These are phyloP conservation scores for Schwanniomyces etchellsii DNA, from an alignment of 1,139 yeast genomes.

Conservation along the genomic window DNA sequence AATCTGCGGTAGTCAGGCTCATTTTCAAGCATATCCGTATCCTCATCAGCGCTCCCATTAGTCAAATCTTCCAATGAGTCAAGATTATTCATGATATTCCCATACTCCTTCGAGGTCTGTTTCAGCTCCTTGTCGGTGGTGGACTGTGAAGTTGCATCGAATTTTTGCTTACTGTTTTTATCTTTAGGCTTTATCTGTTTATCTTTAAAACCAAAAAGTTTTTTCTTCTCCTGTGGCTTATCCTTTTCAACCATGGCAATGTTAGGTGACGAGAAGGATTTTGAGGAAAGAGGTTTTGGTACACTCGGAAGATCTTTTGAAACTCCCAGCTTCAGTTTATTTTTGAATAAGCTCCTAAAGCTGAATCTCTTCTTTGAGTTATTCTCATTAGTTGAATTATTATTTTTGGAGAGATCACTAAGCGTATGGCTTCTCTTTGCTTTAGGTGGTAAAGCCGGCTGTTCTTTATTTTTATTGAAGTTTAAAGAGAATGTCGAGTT, in stretches of 20 bases:
- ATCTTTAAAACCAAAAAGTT: conserved; percentile 1
- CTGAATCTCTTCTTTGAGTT: conserved; percentile 28
- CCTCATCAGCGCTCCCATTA: not conserved
- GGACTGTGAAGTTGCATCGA: not conserved
- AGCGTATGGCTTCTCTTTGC: conserved; percentile 11
- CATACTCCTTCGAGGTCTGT: not conserved
- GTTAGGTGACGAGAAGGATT: conserved; percentile 28
- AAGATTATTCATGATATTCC: not conserved
- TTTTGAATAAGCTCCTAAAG: conserved; percentile 34
- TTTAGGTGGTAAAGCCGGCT: conserved; percentile 5
- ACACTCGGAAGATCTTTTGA: conserved; percentile 12
- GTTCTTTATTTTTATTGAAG: conserved; percentile 9
- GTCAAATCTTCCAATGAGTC: not conserved
- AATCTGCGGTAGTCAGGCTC: conserved; percentile 10
- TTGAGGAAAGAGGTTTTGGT: conserved; percentile 17
- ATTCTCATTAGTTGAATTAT: conserved; percentile 9
- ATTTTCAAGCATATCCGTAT: conserved; percentile 7
- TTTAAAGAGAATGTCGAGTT: conserved; percentile 23
- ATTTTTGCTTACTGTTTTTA: not conserved
- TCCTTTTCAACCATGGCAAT: conserved; percentile 8
- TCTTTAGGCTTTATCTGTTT: conserved; percentile 2
- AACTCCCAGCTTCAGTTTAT: conserved; percentile 22
- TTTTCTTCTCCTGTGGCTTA: conserved; percentile 2
- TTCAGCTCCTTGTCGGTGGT: not conserved
- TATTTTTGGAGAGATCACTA: conserved; percentile 18